Base-by-base conservation (phyloP, 805 yeast species). In the Candida vartiovaarae region DNA sequence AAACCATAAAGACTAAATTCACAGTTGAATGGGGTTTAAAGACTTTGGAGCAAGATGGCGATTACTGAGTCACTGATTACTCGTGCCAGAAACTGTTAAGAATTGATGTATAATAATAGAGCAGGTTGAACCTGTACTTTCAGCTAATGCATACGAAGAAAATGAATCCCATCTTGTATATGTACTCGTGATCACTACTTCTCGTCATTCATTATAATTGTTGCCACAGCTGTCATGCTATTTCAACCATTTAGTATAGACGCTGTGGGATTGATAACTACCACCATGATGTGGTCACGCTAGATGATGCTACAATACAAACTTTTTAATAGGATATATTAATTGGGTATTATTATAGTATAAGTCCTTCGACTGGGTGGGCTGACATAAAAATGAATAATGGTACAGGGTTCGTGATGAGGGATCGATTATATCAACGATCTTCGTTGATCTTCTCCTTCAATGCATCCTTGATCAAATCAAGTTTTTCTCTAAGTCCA, bases 1-100 rank as follows among this genome's bases (percentile, higher is more conserved):
- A 80, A 46, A 68, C 76, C 34, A 69, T 93, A 55, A 79, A 81
- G 53, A 79, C 80, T 32, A 86, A 84, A 60, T 93, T 93, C 68
- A 79, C 78, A 60, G 82, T 83, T 45, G 99, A 93, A 72, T 93
- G 96, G 91, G 90, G 89, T 40, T 76, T 93, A 42, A 39, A 44
- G 34, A 42, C 32, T 32, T 36, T 36, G 40, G 39, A 36, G 9
- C 41, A 39, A 27, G 41, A 39, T 27, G 41, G 41, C 27, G 41
- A 39, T 8, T 39, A 33, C 32, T 32, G 25, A 31, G 26, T 24
- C 23, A 24, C 26, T 10, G 11, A 9, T 4, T 24, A 5, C 9
- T n/a, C 28, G 23, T 24, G 23, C 28, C 20, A 15, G 2, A 15
- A 15, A 15, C 2, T 15, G 20, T 15, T 15, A 15, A 15, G 20